Evolutionary conservation across 768 basidiomycete species (phyloP).

Genomic region (Boletellus ananiceps): DNA sequence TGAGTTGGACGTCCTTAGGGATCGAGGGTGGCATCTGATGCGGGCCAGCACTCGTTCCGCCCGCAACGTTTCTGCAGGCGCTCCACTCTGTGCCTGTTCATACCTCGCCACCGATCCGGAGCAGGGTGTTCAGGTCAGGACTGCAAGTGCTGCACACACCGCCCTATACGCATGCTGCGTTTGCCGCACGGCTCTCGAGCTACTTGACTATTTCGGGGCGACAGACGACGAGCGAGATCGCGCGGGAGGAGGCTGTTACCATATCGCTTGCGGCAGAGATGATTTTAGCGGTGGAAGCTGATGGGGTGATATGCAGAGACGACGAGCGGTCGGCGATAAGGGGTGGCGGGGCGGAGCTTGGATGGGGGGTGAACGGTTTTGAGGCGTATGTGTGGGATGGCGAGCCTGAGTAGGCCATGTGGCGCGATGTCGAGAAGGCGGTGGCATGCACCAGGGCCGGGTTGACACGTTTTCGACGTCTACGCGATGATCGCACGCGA

Average conservation of each 20-base stretch:
- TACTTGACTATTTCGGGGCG: constrained; percentile 47
- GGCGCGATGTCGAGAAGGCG: constrained; percentile 1
- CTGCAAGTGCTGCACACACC: constrained; percentile 84
- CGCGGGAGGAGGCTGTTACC: constrained; percentile 64
- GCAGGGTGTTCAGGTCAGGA: constrained; percentile 67
- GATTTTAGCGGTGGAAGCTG: constrained; percentile 67
- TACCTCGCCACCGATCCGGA: constrained; percentile 63
- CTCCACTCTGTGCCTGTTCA: constrained; percentile 60
- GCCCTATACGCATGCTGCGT: constrained; percentile 61
- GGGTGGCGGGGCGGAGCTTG: constrained; percentile 55
- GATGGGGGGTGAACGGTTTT: constrained; percentile 72
- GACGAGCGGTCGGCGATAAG: constrained; percentile 41
- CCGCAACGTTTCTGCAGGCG: constrained; percentile 76
- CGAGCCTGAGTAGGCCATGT: constrained; percentile 33
- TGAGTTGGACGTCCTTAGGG: constrained; percentile 26
- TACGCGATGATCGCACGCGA: no score
- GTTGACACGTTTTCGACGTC: not conserved
- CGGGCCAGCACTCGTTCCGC: constrained; percentile 79
- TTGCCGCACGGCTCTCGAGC: constrained; percentile 60
- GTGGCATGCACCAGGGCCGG: no score
- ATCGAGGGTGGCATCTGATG: not conserved
- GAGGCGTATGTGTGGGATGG: constrained; percentile 70
- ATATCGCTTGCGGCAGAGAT: constrained; percentile 75
- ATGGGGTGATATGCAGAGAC: constrained; percentile 72
- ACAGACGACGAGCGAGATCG: constrained; percentile 65